Evolutionary conservation across 2,329 filamentous ascomycete genomes (phyloP).

Genomic region (Alternaria longipes): DNA sequence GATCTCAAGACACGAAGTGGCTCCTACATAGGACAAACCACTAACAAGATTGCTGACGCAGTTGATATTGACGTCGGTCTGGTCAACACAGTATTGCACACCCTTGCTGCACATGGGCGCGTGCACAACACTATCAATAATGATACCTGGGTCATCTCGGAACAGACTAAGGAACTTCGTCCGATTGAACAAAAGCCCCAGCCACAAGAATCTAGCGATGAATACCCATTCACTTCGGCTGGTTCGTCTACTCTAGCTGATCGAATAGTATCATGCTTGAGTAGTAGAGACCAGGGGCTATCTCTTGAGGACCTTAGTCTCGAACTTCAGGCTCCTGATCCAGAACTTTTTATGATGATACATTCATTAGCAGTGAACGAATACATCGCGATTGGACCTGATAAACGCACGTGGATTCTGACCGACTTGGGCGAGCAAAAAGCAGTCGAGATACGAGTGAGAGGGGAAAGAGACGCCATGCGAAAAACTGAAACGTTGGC

Average conservation of each 20-base stretch:
- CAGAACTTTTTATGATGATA: background rate
- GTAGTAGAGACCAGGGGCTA: background rate
- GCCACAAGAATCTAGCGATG: background rate
- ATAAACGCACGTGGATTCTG: background rate
- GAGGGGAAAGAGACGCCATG: background rate
- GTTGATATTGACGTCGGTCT: no score
- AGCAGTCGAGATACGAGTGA: background rate
- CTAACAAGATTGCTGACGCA: constrained; percentile 16
- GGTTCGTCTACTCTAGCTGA: background rate
- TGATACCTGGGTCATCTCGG: constrained; percentile 30
- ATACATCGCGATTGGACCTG: background rate
- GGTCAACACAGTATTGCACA: background rate
- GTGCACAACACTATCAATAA: constrained; percentile 28
- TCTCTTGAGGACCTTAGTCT: background rate
- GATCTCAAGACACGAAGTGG: constrained; percentile 25
- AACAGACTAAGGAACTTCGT: background rate
- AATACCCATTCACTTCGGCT: background rate
- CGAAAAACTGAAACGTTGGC: background rate
- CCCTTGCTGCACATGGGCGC: constrained; percentile 6
- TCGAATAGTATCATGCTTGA: background rate
- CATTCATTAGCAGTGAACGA: background rate
- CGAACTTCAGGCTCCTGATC: background rate
- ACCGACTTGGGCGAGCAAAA: background rate
- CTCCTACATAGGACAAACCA: constrained; percentile 29
- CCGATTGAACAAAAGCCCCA: background rate